Evolutionary conservation across 1,139 yeast species (phyloP), one percentile per base, ranked within the genome.

Genomic region (Geotrichum macrosporum): DNA sequence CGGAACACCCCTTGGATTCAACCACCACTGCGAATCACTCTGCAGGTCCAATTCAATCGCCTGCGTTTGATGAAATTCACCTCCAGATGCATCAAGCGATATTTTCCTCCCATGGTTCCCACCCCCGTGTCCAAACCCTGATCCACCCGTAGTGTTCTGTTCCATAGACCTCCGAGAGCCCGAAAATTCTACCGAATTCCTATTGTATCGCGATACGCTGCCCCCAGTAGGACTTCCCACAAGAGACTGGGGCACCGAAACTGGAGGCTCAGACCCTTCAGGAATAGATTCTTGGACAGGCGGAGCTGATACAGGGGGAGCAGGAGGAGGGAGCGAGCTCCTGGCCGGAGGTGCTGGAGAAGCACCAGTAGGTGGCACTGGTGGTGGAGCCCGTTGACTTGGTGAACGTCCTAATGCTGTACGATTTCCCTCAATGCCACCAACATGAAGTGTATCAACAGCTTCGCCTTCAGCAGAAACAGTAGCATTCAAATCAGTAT

Each of bases 21-120:
- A 57, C 89, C 89, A 84, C 94, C 94, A 85, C 30, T 66, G 68
- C 8, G 74, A 57, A 2, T 64, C 58, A 4, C 67, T 69, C 20
- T 64, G 62, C 16, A 74, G 59, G 29, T 65, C 63, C 29, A 72
- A 53, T 15, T 62, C 66, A 26, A 38, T 32, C 6, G 51, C 50
- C 8, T 38, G 35, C 2, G 48, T 36, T 18, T 32, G 45, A 22
- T 38, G 35, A 13, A 13, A 45, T 3, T 18, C 35, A 29, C 40
- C 35, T 19, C 35, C 46, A 5, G 41, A 4, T 12, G 24, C 19
- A 16, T 35, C 39, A 29, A 35, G 21, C 12, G 39, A 35, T 13
- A 35, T 4, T 9, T n/a, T n/a, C n/a, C n/a, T n/a, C n/a, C 39
- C 12, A 12, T 35, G 21, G 18, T 12, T 22, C n/a, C 5, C 10